Evolutionary conservation across 2,329 filamentous ascomycete species (phyloP).

Genomic region (Fusarium pseudograminearum): DNA sequence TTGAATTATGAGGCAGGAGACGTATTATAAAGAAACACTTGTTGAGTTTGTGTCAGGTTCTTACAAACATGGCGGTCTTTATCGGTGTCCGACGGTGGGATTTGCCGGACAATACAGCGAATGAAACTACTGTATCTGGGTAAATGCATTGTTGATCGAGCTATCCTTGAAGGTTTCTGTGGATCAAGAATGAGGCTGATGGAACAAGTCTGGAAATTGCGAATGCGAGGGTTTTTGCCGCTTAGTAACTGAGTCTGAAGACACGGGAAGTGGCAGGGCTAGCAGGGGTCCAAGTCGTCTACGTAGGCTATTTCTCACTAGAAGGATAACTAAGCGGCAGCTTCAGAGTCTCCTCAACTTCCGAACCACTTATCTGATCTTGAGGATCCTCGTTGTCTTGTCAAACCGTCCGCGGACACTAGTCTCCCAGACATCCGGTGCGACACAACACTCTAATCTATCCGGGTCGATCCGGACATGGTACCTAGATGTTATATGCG

Average conservation of each 20-base stretch:
- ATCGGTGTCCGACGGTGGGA: slow-evolving; percentile 12
- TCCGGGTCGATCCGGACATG: no score
- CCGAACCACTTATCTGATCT: no score
- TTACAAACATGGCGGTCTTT: slow-evolving; percentile 12
- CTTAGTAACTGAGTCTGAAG: slow-evolving; percentile 9
- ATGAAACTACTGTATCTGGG: slow-evolving; percentile 3
- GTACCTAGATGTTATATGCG: no score
- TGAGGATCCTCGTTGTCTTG: no score
- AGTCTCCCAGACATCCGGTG: no score
- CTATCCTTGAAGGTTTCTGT: background rate
- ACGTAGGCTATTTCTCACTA: background rate
- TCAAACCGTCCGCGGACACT: no score
- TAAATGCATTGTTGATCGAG: slow-evolving; percentile 3
- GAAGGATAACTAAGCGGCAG: no score
- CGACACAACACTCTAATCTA: no score
- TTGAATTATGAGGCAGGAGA: background rate
- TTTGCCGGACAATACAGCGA: background rate
- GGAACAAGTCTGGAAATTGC: background rate
- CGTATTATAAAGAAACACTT: slow-evolving; percentile 2
- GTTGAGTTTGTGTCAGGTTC: background rate
- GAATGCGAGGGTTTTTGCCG: background rate
- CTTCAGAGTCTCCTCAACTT: no score
- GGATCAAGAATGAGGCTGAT: background rate
- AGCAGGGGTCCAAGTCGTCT: background rate
- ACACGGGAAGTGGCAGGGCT: background rate